phyloP scores from a whole-genome alignment of 164 flowering plant species.

The Malania oleifera region DNA sequence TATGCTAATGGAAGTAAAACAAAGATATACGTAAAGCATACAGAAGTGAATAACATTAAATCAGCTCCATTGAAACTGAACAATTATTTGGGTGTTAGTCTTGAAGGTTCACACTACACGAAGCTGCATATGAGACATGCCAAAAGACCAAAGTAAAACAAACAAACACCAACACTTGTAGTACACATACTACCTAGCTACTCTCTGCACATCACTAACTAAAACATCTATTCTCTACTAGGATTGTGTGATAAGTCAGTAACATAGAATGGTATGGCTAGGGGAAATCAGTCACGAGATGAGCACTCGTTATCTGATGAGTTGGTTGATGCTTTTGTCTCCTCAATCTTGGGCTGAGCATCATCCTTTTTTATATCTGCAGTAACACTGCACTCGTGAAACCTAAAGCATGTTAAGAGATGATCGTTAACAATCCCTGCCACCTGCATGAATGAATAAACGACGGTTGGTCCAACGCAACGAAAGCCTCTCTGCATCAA shows the following conservation, averaged over 20 bases:
- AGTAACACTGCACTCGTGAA: conserved; percentile 49
- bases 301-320: conserved; percentile 21
- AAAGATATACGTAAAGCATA: no score
- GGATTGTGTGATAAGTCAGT: conserved; percentile 13
- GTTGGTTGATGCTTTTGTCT: conserved; percentile 19
- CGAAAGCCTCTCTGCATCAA: conserved; percentile 81
- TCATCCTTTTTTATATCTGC: conserved; percentile 19
- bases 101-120: no score
- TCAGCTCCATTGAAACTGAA: no score
- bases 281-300: conserved; percentile 15
- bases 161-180: no score
- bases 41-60: no score
- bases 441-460: conserved; percentile 88
- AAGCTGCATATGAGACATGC: no score
- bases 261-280: conserved; percentile 7
- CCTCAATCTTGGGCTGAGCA: conserved; percentile 17
- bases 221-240: not conserved
- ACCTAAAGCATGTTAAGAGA: conserved; percentile 72
- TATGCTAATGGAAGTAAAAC: no score
- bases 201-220: no score
- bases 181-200: no score
- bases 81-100: no score
- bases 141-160: no score
- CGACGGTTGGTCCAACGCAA: conserved; percentile 73
- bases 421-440: conserved; percentile 83